Conservation (phyloP, 2,329 filamentous ascomycete genomes). For the Cyclaneusma minus region DNA sequence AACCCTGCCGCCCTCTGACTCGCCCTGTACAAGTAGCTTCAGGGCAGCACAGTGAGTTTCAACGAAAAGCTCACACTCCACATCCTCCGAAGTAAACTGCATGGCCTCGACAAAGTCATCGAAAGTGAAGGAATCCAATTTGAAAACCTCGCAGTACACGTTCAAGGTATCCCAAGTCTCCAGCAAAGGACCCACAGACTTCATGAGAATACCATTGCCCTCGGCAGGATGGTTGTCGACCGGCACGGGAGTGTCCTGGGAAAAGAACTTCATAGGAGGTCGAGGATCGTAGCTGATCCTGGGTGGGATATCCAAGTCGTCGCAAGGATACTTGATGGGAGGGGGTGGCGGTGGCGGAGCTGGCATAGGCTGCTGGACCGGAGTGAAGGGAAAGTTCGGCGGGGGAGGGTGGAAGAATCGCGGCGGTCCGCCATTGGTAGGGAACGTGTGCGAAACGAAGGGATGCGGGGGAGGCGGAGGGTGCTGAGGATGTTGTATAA, state of each 20-base stretch:
- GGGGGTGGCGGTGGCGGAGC: conserved; percentile 53
- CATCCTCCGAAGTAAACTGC: conserved; percentile 56
- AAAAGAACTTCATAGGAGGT: conserved; percentile 65
- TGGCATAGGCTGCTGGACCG: conserved; percentile 28
- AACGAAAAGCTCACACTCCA: conserved; percentile 70
- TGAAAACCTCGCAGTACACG: conserved; percentile 92
- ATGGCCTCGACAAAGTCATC: conserved; percentile 90
- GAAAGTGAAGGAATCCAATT: conserved; percentile 92
- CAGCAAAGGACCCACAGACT: conserved; percentile 69
- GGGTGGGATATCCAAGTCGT: conserved; percentile 72
- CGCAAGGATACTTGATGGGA: conserved; percentile 84
- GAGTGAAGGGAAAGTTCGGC: conserved; percentile 26
- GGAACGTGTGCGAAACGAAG: conserved; percentile 17
- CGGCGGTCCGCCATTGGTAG: conserved; percentile 17
- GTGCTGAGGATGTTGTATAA: conserved; percentile 2
- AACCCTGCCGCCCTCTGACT: conserved; percentile 62
- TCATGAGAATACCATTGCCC: conserved; percentile 55
- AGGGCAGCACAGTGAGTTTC: conserved; percentile 87
- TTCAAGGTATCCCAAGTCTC: conserved; percentile 96
- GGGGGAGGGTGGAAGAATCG: conserved; percentile 23
- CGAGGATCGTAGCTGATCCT: conserved; percentile 50
- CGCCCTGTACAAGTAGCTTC: conserved; percentile 67
- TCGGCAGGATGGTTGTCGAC: conserved; percentile 28
- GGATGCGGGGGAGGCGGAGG: conserved; percentile 3
- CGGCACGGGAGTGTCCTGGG: conserved; percentile 42